Evolutionary conservation across 2,329 filamentous ascomycete species (phyloP).

Genomic region (Penicillium verrucosum): DNA sequence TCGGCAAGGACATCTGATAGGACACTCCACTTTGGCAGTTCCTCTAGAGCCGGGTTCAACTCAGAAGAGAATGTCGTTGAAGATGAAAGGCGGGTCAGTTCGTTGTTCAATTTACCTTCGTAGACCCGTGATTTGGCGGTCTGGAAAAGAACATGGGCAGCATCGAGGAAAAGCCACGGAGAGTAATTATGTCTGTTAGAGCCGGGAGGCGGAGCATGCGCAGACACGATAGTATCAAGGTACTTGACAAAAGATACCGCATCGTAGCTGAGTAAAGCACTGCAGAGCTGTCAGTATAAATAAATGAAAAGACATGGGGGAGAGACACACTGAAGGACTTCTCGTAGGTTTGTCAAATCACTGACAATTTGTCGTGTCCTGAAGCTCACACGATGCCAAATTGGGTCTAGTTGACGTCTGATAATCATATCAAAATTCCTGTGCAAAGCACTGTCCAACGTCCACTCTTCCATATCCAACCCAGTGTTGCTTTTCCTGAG

Average conservation of each 20-base stretch:
- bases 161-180: slow-evolving; percentile 94
- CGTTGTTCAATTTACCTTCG: slow-evolving; percentile 64
- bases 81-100: slow-evolving; percentile 45
- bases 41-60: slow-evolving; percentile 79
- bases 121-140: slow-evolving; percentile 87
- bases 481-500: slow-evolving; percentile 87
- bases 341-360: slow-evolving; percentile 78
- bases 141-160: slow-evolving; percentile 89
- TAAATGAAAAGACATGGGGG: neutral
- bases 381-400: slow-evolving; percentile 95
- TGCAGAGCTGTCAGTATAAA: slow-evolving; percentile 24
- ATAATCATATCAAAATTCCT: slow-evolving; percentile 89
- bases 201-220: slow-evolving; percentile 81
- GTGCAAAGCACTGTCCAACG: slow-evolving; percentile 84
- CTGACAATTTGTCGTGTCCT: slow-evolving; percentile 92
- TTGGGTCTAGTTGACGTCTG: slow-evolving; percentile 84
- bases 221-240: slow-evolving; percentile 88
- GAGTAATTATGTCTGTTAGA: slow-evolving; percentile 86
- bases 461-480: slow-evolving; percentile 96
- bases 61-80: slow-evolving; percentile 56
- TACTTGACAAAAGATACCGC: slow-evolving; percentile 89
- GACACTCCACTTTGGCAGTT: slow-evolving; percentile 89
- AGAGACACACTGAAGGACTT: slow-evolving; percentile 67
- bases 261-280: slow-evolving; percentile 75
- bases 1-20: slow-evolving; percentile 89